Evolutionary conservation across 441 rosid genomes (phyloP).

Genomic region (Flueggea neowawraea): DNA sequence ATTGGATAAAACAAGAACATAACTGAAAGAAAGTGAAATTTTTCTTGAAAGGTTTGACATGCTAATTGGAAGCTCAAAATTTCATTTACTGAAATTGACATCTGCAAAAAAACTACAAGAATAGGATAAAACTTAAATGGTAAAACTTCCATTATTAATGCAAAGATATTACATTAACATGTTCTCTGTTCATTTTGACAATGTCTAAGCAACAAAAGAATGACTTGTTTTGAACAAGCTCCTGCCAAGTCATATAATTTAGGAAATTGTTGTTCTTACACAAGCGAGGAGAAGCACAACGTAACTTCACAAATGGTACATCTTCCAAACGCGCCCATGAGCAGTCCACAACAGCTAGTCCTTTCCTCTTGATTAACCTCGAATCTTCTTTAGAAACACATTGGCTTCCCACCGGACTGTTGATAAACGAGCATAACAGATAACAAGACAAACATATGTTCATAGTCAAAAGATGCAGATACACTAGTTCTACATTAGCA

Average conservation of each 20-base stretch:
- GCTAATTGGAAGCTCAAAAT: background rate
- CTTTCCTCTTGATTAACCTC: slow-evolving; percentile 68
- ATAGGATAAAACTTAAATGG: background rate
- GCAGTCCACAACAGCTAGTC: slow-evolving; percentile 97
- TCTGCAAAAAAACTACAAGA: background rate
- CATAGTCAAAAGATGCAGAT: background rate
- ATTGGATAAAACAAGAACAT: background rate
- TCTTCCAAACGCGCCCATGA: slow-evolving; percentile 96
- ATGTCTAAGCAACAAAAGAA: background rate
- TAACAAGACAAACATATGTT: too few species aligned
- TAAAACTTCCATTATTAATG: background rate
- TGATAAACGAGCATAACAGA: slow-evolving; percentile 12
- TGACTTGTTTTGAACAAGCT: background rate
- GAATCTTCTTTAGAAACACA: slow-evolving; percentile 89
- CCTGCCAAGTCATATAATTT: background rate
- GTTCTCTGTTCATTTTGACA: background rate
- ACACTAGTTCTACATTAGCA: background rate
- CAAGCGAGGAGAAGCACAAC: slow-evolving; percentile 87
- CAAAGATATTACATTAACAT: background rate
- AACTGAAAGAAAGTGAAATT: background rate
- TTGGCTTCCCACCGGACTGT: slow-evolving; percentile 89
- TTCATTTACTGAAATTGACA: background rate
- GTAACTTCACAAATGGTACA: slow-evolving; percentile 90
- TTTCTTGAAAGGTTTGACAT: too few species aligned
- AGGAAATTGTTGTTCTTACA: slow-evolving; percentile 46